Evolutionary conservation across 2,329 filamentous ascomycete species (phyloP).

Genomic region (Fonsecaea pedrosoi): DNA sequence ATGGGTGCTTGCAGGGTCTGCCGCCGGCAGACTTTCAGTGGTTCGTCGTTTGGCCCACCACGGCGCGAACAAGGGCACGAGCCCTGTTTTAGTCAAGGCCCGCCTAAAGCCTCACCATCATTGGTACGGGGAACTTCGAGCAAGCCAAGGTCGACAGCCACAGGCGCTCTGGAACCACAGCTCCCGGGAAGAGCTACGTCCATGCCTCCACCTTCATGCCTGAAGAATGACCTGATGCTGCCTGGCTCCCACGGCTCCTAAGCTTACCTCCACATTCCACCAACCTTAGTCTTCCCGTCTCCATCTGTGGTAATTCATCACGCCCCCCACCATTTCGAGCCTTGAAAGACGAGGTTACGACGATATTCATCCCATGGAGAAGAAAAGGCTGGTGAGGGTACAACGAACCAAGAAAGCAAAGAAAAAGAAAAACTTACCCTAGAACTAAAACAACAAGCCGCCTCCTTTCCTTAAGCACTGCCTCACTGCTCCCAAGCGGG

Average conservation of each 20-base stretch:
- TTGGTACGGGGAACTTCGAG: conserved; percentile 21
- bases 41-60: neutral
- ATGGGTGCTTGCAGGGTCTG: neutral
- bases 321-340: conserved; percentile 3
- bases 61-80: conserved; percentile 17
- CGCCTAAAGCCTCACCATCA: neutral
- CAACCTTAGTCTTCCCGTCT: neutral
- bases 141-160: neutral
- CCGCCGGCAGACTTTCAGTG: neutral
- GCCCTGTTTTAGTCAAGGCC: conserved; percentile 13
- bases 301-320: conserved; percentile 2
- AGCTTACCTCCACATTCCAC: conserved; percentile 5
- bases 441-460: neutral
- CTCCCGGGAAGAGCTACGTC: neutral
- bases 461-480: neutral
- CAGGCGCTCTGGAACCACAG: neutral
- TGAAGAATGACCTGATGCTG: neutral
- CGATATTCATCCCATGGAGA: neutral
- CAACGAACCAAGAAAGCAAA: neutral
- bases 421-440: neutral
- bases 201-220: neutral
- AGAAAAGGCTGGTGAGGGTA: neutral
- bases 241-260: conserved; percentile 1
- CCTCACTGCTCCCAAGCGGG: neutral
- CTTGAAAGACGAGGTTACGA: neutral